These are phyloP conservation scores for Sporisorium graminicola DNA, from an alignment of 1,284 basidiomycete genomes.

Conservation along the genomic window DNA sequence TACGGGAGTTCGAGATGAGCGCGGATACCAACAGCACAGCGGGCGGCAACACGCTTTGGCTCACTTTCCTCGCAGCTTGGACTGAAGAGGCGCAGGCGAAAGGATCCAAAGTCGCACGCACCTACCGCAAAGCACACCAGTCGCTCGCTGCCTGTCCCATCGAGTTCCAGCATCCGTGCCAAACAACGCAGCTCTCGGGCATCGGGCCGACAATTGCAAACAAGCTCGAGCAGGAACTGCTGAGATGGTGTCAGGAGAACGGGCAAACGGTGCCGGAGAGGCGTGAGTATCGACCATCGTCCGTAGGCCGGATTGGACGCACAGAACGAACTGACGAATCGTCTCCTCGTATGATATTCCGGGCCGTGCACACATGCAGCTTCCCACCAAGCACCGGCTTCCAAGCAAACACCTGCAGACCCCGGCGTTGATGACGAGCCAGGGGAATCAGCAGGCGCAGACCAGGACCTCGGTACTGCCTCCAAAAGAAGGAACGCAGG, in stretches of 20 bases:
- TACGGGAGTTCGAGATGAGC: neutral
- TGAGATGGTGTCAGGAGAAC: constrained; percentile 57
- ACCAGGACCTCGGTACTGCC: neutral
- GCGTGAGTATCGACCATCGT: constrained; percentile 12
- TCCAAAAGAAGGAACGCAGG: constrained; percentile 21
- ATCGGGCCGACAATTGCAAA: constrained; percentile 62
- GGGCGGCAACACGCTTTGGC: constrained; percentile 57
- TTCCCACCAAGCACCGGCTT: constrained; percentile 12
- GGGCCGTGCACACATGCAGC: neutral
- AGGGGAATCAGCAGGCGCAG: neutral
- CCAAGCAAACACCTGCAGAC: constrained; percentile 8
- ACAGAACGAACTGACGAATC: neutral
- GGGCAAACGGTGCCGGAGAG: constrained; percentile 44
- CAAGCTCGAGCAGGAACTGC: constrained; percentile 55
- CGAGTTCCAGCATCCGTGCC: constrained; percentile 57
- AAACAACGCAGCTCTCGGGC: constrained; percentile 56
- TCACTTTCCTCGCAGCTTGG: constrained; percentile 56
- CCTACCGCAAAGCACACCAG: constrained; percentile 57
- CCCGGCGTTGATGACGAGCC: neutral
- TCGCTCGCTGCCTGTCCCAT: constrained; percentile 54
- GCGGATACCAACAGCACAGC: constrained; percentile 20
- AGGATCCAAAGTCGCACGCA: constrained; percentile 55
- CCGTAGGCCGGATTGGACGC: too few relatives aligned
- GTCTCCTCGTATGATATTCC: neutral
- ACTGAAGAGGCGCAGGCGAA: constrained; percentile 56